Evolutionary conservation across 2,329 filamentous ascomycete species (phyloP), one percentile per base, ranked within the genome.

Genomic region (Botrytis porri): DNA sequence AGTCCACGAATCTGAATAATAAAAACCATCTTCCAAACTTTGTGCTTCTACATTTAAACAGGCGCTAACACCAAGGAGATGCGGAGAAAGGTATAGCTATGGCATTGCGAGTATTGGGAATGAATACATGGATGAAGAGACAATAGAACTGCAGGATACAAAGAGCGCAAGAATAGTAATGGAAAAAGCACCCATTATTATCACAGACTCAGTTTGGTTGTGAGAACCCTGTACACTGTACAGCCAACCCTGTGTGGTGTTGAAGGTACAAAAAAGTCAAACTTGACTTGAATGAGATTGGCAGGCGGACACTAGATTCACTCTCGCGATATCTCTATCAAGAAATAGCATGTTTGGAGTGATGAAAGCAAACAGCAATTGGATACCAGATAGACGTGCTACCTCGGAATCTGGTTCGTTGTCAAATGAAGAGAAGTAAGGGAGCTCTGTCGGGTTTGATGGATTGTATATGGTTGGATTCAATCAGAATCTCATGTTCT

Each of bases 71-170:
- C 29, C 54, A 5, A 29, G 69, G 29, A 64, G 41, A 41, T 51
- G 69, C 32, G 39, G 64, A 39, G 69, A 57, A 32, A 51, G 35
- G 9, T 71, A 71, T n/a, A 62, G 22, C 32, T 71, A 43, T 64
- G 69, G 54, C 18, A 32, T 64, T 51, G 41, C 69, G 18, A 59
- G 18, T 14, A 29, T 7, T 39, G 69, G 59, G 39, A 59, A 57
- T 29, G 39, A 25, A n/a, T n/a, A n/a, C n/a, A 18, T 69, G 45
- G 69, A 71, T 63, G 35, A 54, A 29, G 69, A 63, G n/a, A 64
- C 57, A 14, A 64, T 71, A 59, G 59, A 71, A 43, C 59, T 59
- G 43, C 69, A 63, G 37, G 57, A 71, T 48, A 9, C 12, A 39
- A 22, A 32, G 18, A 43, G 43, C 32, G 35, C 63, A 22, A 51